Evolutionary conservation across 1,139 yeast species (phyloP), one percentile per base, ranked within the genome.

Genomic region (Debaryomyces fabryi): DNA sequence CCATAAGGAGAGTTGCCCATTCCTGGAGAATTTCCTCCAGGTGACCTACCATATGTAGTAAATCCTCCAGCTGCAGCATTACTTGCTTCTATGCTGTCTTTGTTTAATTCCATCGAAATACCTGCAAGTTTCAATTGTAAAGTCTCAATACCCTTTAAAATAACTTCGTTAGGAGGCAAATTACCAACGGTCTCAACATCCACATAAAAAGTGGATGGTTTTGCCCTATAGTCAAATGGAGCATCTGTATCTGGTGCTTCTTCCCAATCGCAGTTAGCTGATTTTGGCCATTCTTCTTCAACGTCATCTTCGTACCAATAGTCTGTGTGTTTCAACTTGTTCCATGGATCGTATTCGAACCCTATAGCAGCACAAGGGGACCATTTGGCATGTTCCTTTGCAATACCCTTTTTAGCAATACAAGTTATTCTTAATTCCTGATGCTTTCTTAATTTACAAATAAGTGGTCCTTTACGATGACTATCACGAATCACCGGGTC

Each of bases 311-410:
- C 99, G 65, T 86, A 90, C 99, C 99, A 93, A 64, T 82, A 88
- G 59, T 91, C 97, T 0, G 99, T 93, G 65, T 93, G 99, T 62
- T 87, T 86, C 58, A 95, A 78, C 71, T 93, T 95, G 69, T 93
- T 93, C 96, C 97, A 93, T n/a, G 99, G 99, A 64, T 93, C 99
- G 63, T 93, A 93, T 69, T 93, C 99, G 62, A 93, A 93, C 21
- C 96, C 98, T 49, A 95, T 81, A n/a, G 99, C 99, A 0, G 97
- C 81, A 58, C 96, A 88, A 1, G 99, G 97, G 6, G 96, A 86
- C 99, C 99, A 93, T 64, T 93, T 93, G 46, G 99, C 97, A 64
- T 93, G 99, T 67, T 93, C 99, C 67, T 95, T 93, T 39, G 98
- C 92, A 52, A 95, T 93, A 39, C 99, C 99, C 73, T 93, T 93